phyloP scores from a whole-genome alignment of 1,284 basidiomycete genomes.

The Moesziomyces sp. region DNA sequence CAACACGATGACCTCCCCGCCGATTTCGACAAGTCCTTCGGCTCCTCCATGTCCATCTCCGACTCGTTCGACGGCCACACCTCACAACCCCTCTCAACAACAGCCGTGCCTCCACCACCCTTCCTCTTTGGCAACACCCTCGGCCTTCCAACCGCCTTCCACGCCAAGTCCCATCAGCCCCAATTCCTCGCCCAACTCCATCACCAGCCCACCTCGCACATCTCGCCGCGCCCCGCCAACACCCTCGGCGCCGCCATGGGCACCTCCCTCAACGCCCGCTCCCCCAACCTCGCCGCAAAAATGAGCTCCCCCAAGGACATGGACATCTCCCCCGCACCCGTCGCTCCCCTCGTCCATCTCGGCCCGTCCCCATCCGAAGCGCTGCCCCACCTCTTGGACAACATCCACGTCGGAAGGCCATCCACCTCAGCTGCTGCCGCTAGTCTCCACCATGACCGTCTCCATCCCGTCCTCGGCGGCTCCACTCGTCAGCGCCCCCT shows the following conservation, averaged over 20 bases:
- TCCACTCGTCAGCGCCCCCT: conserved; percentile 19
- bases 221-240: conserved; percentile 14
- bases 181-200: conserved; percentile 12
- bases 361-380: conserved; percentile 31
- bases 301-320: conserved; percentile 62
- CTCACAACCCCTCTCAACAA: conserved; percentile 13
- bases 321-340: conserved; percentile 60
- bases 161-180: conserved; percentile 26
- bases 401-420: conserved; percentile 22
- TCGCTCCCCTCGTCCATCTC: conserved; percentile 4
- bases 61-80: conserved; percentile 55
- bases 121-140: conserved; percentile 23
- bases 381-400: conserved; percentile 27
- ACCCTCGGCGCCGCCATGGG: conserved; percentile 54
- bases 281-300: conserved; percentile 54
- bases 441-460: conserved; percentile 10
- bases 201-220: conserved; percentile 7
- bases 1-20: conserved; percentile 51
- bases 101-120: conserved; percentile 11
- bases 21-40: conserved; percentile 64
- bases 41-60: conserved; percentile 66
- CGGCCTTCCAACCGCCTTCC: conserved; percentile 23
- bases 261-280: conserved; percentile 52
- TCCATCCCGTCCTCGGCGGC: conserved; percentile 30
- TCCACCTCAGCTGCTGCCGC: conserved; percentile 6